Evolutionary conservation across 2,329 filamentous ascomycete species (phyloP), one percentile per base, ranked within the genome.

Genomic region (Aaosphaeria arxii): DNA sequence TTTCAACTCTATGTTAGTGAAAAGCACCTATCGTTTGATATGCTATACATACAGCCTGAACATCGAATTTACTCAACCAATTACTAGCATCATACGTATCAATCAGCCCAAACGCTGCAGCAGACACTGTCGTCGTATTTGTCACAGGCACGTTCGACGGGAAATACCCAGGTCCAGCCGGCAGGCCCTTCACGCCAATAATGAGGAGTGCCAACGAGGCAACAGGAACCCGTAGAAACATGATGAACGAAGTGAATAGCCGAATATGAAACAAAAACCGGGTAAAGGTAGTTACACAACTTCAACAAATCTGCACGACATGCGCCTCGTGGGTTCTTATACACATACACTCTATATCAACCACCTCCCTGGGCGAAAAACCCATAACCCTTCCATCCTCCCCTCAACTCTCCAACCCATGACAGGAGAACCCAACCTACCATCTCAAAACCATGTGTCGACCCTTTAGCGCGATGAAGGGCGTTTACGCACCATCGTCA

Each of bases 21-120:
- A 9, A 38, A 32, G 7, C 24, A 11, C 39, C 6, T 35, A 3
- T 7, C 17, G 7, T 4, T 11, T 24, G 9, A 24, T 4, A n/a
- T 11, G 39, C 13, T 7, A 36, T 6, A 45, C 54, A 44, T 53
- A 61, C 57, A 39, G 59, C 55, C 39, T 70, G 59, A n/a, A 70
- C 63, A 33, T 62, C 51, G 43, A 71, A 71, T 47, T 63, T 71
- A 54, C 50, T 62, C 7, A 67, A 46, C 69, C 68, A 72, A 55
- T 72, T 72, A 42, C 57, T 64, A 7, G 59, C 56, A 52, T 71
- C 64, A 38, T 72, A 72, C 3, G 57, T 68, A 6, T 70, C 67
- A 11, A 64, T 61, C 44, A 71, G 45, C 2, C 52, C 52, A 43
- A 67, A 69, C 3, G 64, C 59, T 11, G 61, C 53, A 33, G 49